These are phyloP conservation scores for Rhynchospora pubera DNA, from an alignment of 176 grass and related monocot species.

Conservation along the genomic window DNA sequence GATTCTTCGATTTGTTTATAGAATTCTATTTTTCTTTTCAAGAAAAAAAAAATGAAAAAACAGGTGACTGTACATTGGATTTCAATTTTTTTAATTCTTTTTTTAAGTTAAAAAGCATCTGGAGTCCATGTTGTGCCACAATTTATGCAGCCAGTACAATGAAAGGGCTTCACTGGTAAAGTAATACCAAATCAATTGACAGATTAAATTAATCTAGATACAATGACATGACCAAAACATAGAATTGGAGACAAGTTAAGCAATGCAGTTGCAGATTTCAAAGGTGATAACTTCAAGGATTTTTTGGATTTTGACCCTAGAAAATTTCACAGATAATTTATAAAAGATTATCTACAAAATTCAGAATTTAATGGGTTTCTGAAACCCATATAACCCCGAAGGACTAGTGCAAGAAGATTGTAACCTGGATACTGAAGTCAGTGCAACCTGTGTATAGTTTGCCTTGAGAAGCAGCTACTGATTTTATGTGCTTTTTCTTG, in stretches of 20 bases:
- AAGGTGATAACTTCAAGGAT: background rate
- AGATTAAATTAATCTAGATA: background rate
- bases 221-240: background rate
- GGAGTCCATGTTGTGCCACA: background rate
- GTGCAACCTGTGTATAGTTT: conserved; percentile 88
- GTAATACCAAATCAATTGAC: background rate
- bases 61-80: background rate
- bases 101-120: background rate
- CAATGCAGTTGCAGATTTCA: background rate
- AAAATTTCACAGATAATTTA: background rate
- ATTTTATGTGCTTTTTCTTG: conserved; percentile 77
- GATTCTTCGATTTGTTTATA: background rate
- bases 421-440: conserved; percentile 87
- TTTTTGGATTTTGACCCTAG: background rate
- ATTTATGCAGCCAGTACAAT: background rate
- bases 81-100: background rate
- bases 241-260: background rate
- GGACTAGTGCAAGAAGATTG: conserved; percentile 12
- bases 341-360: background rate
- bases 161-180: background rate
- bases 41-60: background rate
- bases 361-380: background rate
- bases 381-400: background rate
- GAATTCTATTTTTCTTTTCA: background rate
- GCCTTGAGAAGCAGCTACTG: conserved; percentile 55